A percentile compares a stretch with the other conserved stretches of the same genome.
Conservation (phyloP, 164 flowering plant species). For the Vitis vinifera region DNA sequence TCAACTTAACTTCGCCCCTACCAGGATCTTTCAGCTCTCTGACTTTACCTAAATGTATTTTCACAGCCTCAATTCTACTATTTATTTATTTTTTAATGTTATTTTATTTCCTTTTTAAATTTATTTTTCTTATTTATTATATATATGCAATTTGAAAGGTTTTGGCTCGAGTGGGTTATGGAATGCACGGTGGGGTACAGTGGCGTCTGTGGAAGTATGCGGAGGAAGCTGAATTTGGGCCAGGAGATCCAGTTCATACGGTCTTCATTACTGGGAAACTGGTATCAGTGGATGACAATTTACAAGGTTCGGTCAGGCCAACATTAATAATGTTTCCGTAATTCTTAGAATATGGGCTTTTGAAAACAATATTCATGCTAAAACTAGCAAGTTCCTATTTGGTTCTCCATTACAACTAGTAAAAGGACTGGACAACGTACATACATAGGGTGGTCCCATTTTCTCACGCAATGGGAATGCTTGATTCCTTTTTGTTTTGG, state of each 20-base stretch:
- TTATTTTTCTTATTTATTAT: not conserved
- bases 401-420: too few relatives aligned
- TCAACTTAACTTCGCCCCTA: too few relatives aligned
- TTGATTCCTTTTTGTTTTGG: too few relatives aligned
- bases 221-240: slow-evolving; percentile 86
- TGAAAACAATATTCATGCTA: too few relatives aligned
- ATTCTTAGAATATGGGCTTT: too few relatives aligned
- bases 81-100: not conserved
- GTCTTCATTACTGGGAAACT: slow-evolving; percentile 56
- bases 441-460: too few relatives aligned
- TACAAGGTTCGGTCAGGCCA: slow-evolving; percentile 41
- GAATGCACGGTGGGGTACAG: slow-evolving; percentile 17
- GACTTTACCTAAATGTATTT: too few relatives aligned
- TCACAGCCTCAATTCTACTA: not conserved
- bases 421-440: too few relatives aligned
- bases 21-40: too few relatives aligned
- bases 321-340: not conserved
- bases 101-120: not conserved
- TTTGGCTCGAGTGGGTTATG: slow-evolving; percentile 46
- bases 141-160: slow-evolving; percentile 31
- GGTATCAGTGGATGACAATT: slow-evolving; percentile 16
- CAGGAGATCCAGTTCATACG: slow-evolving; percentile 48
- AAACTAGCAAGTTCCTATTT: too few relatives aligned
- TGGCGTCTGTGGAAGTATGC: slow-evolving; percentile 64
- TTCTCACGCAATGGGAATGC: too few relatives aligned